These are phyloP conservation scores for Hemileccinum rubropunctum DNA, from an alignment of 768 basidiomycete genomes.

Conservation along the genomic window DNA sequence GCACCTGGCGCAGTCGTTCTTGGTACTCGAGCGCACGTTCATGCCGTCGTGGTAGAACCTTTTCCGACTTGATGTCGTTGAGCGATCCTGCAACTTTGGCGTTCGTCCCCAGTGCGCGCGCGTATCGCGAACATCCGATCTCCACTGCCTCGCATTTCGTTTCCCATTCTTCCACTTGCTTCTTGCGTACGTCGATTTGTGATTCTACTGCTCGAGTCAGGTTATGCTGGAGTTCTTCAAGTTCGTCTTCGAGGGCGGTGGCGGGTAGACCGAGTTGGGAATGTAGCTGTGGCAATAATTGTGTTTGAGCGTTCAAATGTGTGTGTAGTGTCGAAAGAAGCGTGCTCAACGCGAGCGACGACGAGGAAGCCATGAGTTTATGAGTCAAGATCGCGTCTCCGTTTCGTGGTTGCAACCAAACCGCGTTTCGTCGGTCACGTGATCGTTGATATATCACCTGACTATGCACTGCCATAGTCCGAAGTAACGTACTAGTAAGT, in stretches of 20 bases:
- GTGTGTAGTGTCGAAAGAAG: constrained; percentile 75
- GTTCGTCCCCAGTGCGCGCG: constrained; percentile 68
- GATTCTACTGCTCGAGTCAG: constrained; percentile 74
- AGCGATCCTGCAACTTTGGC: constrained; percentile 62
- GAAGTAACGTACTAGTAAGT: no score
- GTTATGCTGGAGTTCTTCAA: constrained; percentile 67
- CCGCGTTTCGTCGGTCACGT: constrained; percentile 23
- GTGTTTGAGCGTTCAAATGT: constrained; percentile 78
- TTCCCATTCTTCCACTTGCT: constrained; percentile 78
- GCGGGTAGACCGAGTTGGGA: constrained; percentile 79
- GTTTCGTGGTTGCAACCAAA: constrained; percentile 22
- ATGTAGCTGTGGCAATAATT: constrained; percentile 78
- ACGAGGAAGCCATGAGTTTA: constrained; percentile 27
- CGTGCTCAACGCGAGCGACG: constrained; percentile 49
- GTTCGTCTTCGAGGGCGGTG: constrained; percentile 78
- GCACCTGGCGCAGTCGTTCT: constrained; percentile 76
- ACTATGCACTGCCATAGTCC: background rate
- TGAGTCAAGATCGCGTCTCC: constrained; percentile 8
- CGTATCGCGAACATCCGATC: constrained; percentile 62
- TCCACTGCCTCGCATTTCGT: constrained; percentile 61
- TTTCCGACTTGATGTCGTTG: constrained; percentile 68
- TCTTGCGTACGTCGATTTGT: constrained; percentile 64
- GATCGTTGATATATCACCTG: constrained; percentile 27
- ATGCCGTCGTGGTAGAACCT: constrained; percentile 68
- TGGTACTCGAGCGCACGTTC: constrained; percentile 68